Percentiles rank a stretch among this genome's conserved stretches.
phyloP scores from a whole-genome alignment of 2,329 filamentous ascomycete species.

The Curvularia spicifera region DNA sequence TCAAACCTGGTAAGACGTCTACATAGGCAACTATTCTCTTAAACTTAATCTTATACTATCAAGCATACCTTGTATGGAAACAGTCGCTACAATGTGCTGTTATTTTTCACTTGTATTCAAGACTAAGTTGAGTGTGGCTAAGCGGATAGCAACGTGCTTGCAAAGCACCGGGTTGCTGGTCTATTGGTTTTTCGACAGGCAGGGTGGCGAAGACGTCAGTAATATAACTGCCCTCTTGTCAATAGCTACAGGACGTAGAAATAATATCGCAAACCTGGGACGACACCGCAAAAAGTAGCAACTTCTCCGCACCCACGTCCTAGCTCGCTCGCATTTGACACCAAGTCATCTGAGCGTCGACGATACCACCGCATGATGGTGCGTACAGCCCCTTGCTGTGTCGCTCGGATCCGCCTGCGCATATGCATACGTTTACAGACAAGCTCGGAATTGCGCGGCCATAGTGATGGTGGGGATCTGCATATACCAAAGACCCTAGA shows the following conservation, averaged over 20 bases:
- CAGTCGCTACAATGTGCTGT: too few relatives aligned
- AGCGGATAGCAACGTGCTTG: neutral
- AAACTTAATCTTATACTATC: too few relatives aligned
- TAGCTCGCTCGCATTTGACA: neutral
- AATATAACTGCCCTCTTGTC: neutral
- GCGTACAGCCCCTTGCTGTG: neutral
- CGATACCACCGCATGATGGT: neutral
- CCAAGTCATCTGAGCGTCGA: neutral
- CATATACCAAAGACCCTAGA: neutral
- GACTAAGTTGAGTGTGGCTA: too few relatives aligned
- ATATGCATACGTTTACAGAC: neutral
- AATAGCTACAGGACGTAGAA: neutral
- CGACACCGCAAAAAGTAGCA: neutral
- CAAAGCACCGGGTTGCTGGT: neutral
- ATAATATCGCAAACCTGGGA: neutral
- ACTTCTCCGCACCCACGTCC: neutral
- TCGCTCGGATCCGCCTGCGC: neutral
- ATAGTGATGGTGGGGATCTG: neutral
- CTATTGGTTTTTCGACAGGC: neutral
- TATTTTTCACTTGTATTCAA: too few relatives aligned
- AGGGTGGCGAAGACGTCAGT: neutral
- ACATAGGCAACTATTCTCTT: too few relatives aligned
- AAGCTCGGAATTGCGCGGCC: neutral
- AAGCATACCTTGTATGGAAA: too few relatives aligned
- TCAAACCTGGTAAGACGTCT: too few relatives aligned